These are phyloP conservation scores for Candida coquimbonensis DNA, from an alignment of 805 yeast genomes.

Conservation along the genomic window DNA sequence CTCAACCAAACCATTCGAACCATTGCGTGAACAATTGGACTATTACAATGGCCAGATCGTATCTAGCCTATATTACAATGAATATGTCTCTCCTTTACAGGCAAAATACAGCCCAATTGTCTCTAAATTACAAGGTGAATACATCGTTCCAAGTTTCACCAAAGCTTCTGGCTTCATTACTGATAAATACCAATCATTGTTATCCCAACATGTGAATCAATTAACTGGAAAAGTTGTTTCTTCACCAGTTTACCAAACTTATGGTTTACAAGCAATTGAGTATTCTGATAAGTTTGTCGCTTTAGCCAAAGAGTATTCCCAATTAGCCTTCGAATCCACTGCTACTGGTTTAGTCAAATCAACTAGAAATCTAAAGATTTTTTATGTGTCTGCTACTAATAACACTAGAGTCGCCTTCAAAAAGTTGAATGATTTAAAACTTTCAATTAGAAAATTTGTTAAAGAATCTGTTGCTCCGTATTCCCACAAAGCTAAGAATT, in stretches of 20 bases:
- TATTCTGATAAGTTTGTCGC: not conserved
- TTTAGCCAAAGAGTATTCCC: not conserved
- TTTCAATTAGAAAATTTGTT: not conserved
- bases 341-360: not conserved
- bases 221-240: slow-evolving; percentile 1
- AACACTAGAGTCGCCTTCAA: not conserved
- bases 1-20: slow-evolving; percentile 16
- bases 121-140: slow-evolving; percentile 1
- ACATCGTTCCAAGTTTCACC: slow-evolving; percentile 8
- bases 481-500: not conserved
- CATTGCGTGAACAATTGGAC: slow-evolving; percentile 14
- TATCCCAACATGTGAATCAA: slow-evolving; percentile 10
- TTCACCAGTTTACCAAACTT: slow-evolving; percentile 5
- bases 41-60: slow-evolving; percentile 3
- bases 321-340: not conserved
- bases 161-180: slow-evolving; percentile 1
- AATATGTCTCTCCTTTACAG: slow-evolving; percentile 15
- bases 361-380: not conserved
- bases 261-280: not conserved
- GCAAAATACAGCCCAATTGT: slow-evolving; percentile 8
- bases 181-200: slow-evolving; percentile 10
- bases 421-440: not conserved
- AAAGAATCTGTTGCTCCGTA: not conserved
- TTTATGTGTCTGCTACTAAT: not conserved
- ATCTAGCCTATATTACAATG: slow-evolving; percentile 12